Evolutionary conservation across 768 basidiomycete genomes (phyloP), one percentile per base, ranked within the genome.

Genomic region (Pleurotus djamor): DNA sequence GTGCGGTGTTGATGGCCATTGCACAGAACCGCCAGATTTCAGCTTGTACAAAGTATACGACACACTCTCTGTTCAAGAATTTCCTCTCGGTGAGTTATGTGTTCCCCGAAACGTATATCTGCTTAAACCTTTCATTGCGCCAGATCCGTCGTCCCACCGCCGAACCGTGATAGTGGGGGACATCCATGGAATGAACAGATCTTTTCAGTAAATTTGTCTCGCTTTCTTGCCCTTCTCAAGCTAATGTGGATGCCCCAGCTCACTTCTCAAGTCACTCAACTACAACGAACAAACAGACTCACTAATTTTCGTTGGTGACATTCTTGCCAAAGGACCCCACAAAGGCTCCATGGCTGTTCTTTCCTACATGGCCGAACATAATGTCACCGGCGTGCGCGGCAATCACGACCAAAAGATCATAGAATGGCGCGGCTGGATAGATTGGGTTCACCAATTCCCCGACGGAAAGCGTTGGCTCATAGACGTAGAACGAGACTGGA

Each of bases 381-480:
- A 85, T 52, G 77, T 93, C 45, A 81, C 81, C 21, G 94, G 94
- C 13, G 93, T 97, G 3, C 85, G 96, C 34, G 96, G 96, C 0
- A 98, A 98, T 69, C 93, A 98, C 68, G 96, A 98, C 74, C 94
- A 98, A 72, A 82, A 82, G 62, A 84, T 95, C 47, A 81, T 98
- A 48, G 91, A 96, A 73, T 97, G 96, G 96, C 80, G 87, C 28
- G 76, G 80, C 1, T 98, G 94, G 93, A 81, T 91, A 52, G 78
- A 89, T 14, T 96, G 93, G 92, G 85, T 96, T 58, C 61, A 71
- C 12, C 61, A 71, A 6, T 68, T 80, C 28, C 72, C 76, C 5
- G 80, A 76, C n/a, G 80, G 78, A 1, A 67, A 55, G 28, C 67
- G 75, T 28, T 94, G 91, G 86, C 77, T 94, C 5, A 61, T 70